A percentile compares a stretch with the other conserved stretches of the same genome.
Evolutionary conservation across 2,329 filamentous ascomycete genomes (phyloP).

Genomic region (Talaromyces sp.): DNA sequence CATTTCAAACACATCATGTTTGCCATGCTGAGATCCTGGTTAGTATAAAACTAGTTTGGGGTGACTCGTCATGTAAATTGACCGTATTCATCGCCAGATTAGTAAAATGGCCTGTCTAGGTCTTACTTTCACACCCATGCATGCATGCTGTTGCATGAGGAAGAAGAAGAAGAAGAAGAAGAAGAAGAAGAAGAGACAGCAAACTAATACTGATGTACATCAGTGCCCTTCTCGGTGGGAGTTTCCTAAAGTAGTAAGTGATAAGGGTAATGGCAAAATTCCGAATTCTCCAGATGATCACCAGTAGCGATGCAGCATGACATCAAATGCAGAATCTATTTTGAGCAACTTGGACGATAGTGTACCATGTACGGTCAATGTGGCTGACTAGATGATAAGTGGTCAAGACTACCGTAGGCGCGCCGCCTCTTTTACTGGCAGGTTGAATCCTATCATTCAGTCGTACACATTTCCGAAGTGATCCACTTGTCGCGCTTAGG

Average conservation of each 20-base stretch:
- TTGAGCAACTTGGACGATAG: background rate
- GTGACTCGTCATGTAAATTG: background rate
- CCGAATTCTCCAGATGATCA: background rate
- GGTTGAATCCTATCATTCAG: background rate
- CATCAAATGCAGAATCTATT: conserved; percentile 1
- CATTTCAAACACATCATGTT: conserved; percentile 1
- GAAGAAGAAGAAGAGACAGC: too few species aligned
- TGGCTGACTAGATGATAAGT: background rate
- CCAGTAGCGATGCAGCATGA: conserved; percentile 10
- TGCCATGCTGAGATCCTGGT: background rate
- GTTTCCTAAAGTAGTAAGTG: background rate
- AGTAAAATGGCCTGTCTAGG: background rate
- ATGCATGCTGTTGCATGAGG: background rate
- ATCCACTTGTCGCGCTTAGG: conserved; percentile 14
- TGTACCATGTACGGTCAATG: background rate
- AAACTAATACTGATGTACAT: background rate
- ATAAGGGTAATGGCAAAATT: background rate
- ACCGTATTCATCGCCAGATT: background rate
- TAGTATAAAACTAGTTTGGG: too few species aligned
- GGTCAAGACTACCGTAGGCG: background rate
- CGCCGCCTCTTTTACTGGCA: background rate
- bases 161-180: background rate
- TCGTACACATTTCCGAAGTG: background rate
- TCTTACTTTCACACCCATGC: background rate
- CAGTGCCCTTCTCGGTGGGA: background rate